Base-by-base conservation (phyloP, 306 rosid genomes). In the Cucurbita ficifolia region DNA sequence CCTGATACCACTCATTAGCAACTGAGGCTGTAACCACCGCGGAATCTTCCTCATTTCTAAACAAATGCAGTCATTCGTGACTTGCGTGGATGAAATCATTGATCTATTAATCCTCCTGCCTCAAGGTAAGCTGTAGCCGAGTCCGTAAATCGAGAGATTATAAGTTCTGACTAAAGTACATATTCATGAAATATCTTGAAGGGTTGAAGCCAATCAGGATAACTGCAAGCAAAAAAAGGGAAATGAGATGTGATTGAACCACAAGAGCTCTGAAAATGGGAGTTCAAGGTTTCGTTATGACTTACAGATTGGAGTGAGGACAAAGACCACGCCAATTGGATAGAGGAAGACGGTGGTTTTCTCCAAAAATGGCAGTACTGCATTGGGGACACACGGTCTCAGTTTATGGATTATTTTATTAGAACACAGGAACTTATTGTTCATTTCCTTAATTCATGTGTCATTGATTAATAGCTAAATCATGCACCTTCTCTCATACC, bases 151-250 rank as follows among this genome's bases (percentile, higher is more conserved):
- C 29, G 74, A 17, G 74, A 17, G 74, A 81, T 91, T 86, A 87
- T 81, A 81, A 76, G 72, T 84, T 84, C 57, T 76, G 90, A 80
- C 97, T 84, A 82, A 95, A 95, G 85, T 89, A 89, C 79, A 89
- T 70, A 79, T 83, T 95, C 97, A 95, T 88, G 74, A 91, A 89
- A 62, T 95, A 91, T 91, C 95, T 91, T 64, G 99, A 95, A 42
- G 99, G 99, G 82, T 88, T 95, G 96, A 95, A 95, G 83, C 99
- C 99, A 76, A 89, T 88, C 85, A 95, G 84, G 81, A 91, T 88
- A 76, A 91, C 99, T 95, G 96, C 92, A 81, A 21, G 71, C 53
- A 61, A 79, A 78, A 75, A 52, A 6, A 24, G 24, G 24, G 22
- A 38, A 50, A 67, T 8, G 10, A 73, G 13, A 63, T 75, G 72